phyloP scores from a whole-genome alignment of 73 alveolate genomes.

The Paraurostyla sp. region DNA sequence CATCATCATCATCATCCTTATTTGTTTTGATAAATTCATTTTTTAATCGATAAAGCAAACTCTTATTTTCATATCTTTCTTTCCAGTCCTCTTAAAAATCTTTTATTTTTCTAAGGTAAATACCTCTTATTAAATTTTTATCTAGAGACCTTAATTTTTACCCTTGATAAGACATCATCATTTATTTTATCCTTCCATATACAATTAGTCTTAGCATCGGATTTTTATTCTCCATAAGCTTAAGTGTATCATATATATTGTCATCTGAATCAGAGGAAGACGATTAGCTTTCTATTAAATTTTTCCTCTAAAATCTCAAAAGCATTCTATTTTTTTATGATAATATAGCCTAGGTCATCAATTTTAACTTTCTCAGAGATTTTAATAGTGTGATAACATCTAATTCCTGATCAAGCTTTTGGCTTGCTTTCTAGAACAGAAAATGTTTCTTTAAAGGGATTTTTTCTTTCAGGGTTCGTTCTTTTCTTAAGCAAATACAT shows the following conservation, averaged over 20 bases:
- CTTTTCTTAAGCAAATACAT: conserved; percentile 50
- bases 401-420: conserved; percentile 36
- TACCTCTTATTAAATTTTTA: conserved; percentile 47
- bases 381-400: conserved; percentile 34
- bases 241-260: conserved; percentile 11
- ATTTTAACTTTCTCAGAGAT: conserved; percentile 1
- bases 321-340: neutral
- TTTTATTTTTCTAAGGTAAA: conserved; percentile 21
- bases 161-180: conserved; percentile 11
- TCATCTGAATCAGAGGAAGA: conserved; percentile 54
- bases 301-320: conserved; percentile 46
- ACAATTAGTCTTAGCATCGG: conserved; percentile 43
- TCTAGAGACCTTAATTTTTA: conserved; percentile 1
- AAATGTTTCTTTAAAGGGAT: neutral
- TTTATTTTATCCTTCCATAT: conserved; percentile 23
- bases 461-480: neutral
- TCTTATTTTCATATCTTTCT: neutral
- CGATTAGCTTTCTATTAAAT: conserved; percentile 31
- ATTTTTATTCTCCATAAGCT: conserved; percentile 26
- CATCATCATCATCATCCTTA: too few relatives aligned
- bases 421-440: conserved; percentile 27
- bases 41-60: neutral
- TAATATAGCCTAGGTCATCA: conserved; percentile 13
- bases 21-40: neutral
- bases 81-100: conserved; percentile 44